A percentile compares a stretch with the other conserved stretches of the same genome.
These are phyloP conservation scores for Diaporthe aspalathi DNA, from an alignment of 2,329 filamentous ascomycete species.

Conservation along the genomic window DNA sequence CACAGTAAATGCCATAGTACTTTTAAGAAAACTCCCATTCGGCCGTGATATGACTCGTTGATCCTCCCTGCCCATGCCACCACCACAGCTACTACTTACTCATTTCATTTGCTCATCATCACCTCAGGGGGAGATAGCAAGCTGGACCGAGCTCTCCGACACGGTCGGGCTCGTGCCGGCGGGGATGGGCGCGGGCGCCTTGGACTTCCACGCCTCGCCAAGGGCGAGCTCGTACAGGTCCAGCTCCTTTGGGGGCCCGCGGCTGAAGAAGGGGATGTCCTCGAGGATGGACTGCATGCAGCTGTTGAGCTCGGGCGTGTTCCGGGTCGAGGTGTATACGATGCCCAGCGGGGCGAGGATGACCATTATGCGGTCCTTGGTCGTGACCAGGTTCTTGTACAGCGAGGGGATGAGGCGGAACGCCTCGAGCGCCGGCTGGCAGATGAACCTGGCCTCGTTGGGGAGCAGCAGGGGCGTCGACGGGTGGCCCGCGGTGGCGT, in stretches of 20 bases:
- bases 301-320: slow-evolving; percentile 32
- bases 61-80: not conserved
- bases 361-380: slow-evolving; percentile 38
- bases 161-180: slow-evolving; percentile 31
- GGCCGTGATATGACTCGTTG: not conserved
- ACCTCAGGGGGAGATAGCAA: slow-evolving; percentile 17
- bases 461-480: slow-evolving; percentile 33
- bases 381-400: slow-evolving; percentile 39
- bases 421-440: slow-evolving; percentile 39
- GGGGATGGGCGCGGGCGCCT: slow-evolving; percentile 21
- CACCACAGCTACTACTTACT: not conserved
- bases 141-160: slow-evolving; percentile 26
- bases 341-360: slow-evolving; percentile 39
- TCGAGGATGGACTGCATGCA: slow-evolving; percentile 38
- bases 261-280: slow-evolving; percentile 38
- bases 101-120: too few species aligned
- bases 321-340: slow-evolving; percentile 36
- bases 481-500: not conserved
- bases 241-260: slow-evolving; percentile 30
- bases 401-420: slow-evolving; percentile 39
- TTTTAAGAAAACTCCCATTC: not conserved
- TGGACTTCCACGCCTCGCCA: slow-evolving; percentile 30
- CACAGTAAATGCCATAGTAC: not conserved
- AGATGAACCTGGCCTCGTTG: slow-evolving; percentile 34
- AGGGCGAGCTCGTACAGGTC: slow-evolving; percentile 33